These are phyloP conservation scores for Elaeagnus macrophylla DNA, from an alignment of 306 rosid species.

Conservation along the genomic window DNA sequence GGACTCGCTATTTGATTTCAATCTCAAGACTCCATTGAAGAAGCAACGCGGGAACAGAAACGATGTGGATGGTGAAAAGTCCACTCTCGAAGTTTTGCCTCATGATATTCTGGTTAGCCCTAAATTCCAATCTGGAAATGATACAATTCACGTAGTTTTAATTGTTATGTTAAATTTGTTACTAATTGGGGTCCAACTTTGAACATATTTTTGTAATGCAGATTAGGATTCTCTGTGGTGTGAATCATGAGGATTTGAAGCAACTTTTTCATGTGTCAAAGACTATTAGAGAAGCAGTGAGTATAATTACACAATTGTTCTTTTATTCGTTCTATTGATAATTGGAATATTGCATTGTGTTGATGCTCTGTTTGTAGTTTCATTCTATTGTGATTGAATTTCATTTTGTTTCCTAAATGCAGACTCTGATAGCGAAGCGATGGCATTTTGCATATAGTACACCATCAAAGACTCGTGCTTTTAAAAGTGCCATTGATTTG, in stretches of 20 bases:
- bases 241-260: conserved; percentile 63
- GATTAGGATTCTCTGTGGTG: conserved; percentile 54
- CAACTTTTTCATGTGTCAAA: conserved; percentile 60
- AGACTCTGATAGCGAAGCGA: conserved; percentile 46
- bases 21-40: conserved; percentile 20
- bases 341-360: conserved; percentile 8
- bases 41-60: conserved; percentile 26
- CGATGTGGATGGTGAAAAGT: conserved; percentile 10
- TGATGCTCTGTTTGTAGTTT: not conserved
- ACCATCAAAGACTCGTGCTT: conserved; percentile 44
- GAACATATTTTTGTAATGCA: conserved; percentile 8
- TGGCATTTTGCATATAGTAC: conserved; percentile 55
- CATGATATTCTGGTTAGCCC: conserved; percentile 60
- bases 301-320: not conserved
- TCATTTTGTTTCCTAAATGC: conserved; percentile 10
- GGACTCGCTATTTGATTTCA: conserved; percentile 10
- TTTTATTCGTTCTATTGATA: no score
- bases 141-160: not conserved
- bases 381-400: conserved; percentile 15
- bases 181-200: not conserved
- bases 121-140: not conserved
- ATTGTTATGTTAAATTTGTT: not conserved
- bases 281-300: conserved; percentile 50
- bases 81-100: conserved; percentile 55
- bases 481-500: conserved; percentile 22